Percentiles rank a stretch among this genome's conserved stretches.
These are phyloP conservation scores for Saccharum officinarum DNA, from an alignment of 176 grass and related monocot species.

Conservation along the genomic window DNA sequence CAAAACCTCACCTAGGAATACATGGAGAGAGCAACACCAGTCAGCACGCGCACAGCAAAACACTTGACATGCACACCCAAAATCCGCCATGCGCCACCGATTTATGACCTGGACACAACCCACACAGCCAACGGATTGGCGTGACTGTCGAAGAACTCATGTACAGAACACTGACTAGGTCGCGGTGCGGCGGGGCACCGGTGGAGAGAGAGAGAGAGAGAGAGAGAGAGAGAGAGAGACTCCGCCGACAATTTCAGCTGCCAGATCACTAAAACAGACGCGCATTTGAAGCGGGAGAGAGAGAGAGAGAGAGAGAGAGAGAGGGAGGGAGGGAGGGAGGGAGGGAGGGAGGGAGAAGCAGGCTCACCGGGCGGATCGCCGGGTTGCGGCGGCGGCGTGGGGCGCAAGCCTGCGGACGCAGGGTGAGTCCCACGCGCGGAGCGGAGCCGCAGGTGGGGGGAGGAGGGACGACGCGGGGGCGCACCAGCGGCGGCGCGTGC, in stretches of 20 bases:
- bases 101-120: background rate
- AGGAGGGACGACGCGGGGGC: background rate
- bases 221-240: background rate
- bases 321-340: background rate
- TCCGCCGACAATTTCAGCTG: background rate
- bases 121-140: background rate
- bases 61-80: background rate
- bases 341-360: background rate
- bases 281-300: background rate
- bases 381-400: background rate
- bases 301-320: background rate
- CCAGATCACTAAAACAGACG: background rate
- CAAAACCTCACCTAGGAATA: slow-evolving; percentile 34
- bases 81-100: background rate
- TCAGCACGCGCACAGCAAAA: background rate
- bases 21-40: background rate
- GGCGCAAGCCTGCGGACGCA: background rate
- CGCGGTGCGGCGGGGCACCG: background rate
- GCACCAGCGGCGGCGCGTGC: slow-evolving; percentile 7
- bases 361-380: slow-evolving; percentile 14
- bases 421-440: background rate
- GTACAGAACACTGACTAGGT: background rate
- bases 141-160: background rate
- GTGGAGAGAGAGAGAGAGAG: background rate
- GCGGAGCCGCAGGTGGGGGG: background rate